A percentile compares a stretch with the other conserved stretches of the same genome.
Evolutionary conservation across 352 stramenopile genomes (phyloP).

Genomic region (Paralagenidium karlingii): DNA sequence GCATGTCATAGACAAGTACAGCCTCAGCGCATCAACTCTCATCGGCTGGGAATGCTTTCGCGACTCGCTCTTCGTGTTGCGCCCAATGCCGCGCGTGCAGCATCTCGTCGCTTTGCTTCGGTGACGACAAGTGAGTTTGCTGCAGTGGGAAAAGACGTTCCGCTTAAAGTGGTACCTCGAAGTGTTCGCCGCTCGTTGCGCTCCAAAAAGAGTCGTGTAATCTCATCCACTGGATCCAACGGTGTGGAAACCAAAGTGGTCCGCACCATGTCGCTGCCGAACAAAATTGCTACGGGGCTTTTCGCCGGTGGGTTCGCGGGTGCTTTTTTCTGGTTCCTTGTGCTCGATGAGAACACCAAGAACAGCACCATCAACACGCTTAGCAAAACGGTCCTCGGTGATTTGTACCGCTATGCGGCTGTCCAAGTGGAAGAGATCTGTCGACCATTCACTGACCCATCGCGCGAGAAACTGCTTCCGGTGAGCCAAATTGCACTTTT

Average conservation of each 20-base stretch:
- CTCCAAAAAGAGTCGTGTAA: conserved; percentile 15
- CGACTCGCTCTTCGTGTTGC: too few species aligned
- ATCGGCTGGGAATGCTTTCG: too few species aligned
- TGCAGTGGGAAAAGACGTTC: conserved; percentile 47
- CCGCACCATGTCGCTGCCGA: conserved; percentile 60
- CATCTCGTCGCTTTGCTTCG: too few species aligned
- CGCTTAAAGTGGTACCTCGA: conserved; percentile 40
- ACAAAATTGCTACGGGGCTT: conserved; percentile 52
- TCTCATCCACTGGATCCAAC: conserved; percentile 8
- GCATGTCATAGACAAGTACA: too few species aligned
- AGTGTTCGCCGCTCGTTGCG: conserved; percentile 46
- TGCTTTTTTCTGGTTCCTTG: conserved; percentile 54
- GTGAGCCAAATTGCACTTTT: conserved; percentile 5
- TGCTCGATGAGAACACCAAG: conserved; percentile 52
- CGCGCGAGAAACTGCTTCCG: conserved; percentile 66
- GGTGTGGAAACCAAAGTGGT: conserved; percentile 22
- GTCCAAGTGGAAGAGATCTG: conserved; percentile 56
- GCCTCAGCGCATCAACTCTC: too few species aligned
- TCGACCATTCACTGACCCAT: conserved; percentile 72
- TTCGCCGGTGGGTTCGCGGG: conserved; percentile 50
- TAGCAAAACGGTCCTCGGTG: conserved; percentile 43
- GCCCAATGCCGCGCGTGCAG: too few species aligned
- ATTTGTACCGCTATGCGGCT: conserved; percentile 38
- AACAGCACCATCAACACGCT: conserved; percentile 23
- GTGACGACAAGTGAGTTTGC: too few species aligned